Evolutionary conservation across 1,284 basidiomycete species (phyloP), one percentile per base, ranked within the genome.

Genomic region (Blastosporella zonata): DNA sequence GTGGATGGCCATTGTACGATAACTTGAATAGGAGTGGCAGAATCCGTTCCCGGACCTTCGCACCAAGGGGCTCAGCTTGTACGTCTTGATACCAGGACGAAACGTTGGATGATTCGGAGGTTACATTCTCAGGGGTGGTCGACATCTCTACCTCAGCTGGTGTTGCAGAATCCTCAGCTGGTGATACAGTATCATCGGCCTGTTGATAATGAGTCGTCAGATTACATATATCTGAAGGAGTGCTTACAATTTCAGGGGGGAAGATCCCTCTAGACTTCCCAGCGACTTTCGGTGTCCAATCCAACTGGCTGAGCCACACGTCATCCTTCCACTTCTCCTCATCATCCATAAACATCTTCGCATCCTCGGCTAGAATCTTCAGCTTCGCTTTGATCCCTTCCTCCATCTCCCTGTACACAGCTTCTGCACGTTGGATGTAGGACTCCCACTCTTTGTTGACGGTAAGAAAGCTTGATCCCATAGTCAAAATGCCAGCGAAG

Each of bases 401-500:
- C 46, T 93, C 86, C 64, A 97, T 76, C 41, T 84, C 78, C 43
- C 77, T 73, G 68, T 93, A 98, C 28, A 83, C 86, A 15, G 67
- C 68, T 62, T 99, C 94, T 0, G 95, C 90, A 10, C 77, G 78
- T 29, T 76, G 69, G 20, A 97, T 64, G 67, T 98, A 99, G 21
- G 73, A 69, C 54, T 91, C 81, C 97, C 97, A 99, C 47, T 81
- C 75, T 58, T 93, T 75, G 62, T 98, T 90, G 34, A 99, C 92
- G 0, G 93, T 89, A 31, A 99, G 72, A 58, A 98, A 91, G 37
- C 90, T 87, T 39, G 87, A 93, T 1, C 93, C 92, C 91, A 99
- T 97, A 0, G 84, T 84, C 41, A 97, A 71, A 15, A 97, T 81
- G 7, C 97, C 96, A 0, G 94, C 89, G 61, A 97, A 95, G 1